These are phyloP conservation scores for Rosa persica DNA, from an alignment of 306 rosid species.

Conservation along the genomic window DNA sequence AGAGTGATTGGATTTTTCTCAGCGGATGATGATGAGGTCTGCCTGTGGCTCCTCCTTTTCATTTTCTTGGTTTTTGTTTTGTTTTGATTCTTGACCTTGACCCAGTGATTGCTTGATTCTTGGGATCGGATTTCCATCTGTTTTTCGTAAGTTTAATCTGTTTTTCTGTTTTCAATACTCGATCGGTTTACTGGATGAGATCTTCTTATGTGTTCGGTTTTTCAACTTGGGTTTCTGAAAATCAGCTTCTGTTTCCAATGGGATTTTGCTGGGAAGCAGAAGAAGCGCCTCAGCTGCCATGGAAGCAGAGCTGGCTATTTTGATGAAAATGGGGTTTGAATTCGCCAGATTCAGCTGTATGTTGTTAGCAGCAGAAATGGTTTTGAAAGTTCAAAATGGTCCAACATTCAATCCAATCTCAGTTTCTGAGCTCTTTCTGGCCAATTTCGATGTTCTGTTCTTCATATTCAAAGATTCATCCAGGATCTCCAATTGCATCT, in stretches of 20 bases:
- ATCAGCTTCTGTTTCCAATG: slow-evolving; percentile 8
- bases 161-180: neutral
- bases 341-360: slow-evolving; percentile 7
- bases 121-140: slow-evolving; percentile 24
- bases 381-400: neutral
- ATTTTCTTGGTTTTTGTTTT: slow-evolving; percentile 12
- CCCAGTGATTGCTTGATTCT: slow-evolving; percentile 16
- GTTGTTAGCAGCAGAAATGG: neutral
- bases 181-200: slow-evolving; percentile 13
- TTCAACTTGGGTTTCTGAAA: slow-evolving; percentile 15
- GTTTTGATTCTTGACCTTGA: slow-evolving; percentile 10
- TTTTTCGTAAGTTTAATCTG: neutral
- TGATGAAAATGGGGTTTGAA: neutral
- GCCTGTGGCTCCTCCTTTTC: slow-evolving; percentile 22
- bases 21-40: slow-evolving; percentile 35
- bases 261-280: neutral
- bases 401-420: slow-evolving; percentile 13
- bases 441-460: neutral
- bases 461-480: neutral
- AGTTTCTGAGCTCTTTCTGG: neutral
- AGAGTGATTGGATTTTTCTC: neutral
- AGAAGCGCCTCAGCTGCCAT: slow-evolving; percentile 5
- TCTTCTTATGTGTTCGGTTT: slow-evolving; percentile 1
- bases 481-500: neutral
- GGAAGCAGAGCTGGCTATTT: neutral